Evolutionary conservation across 352 stramenopile genomes (phyloP), one percentile per base, ranked within the genome.

Genomic region (Globisporangium paddicum): DNA sequence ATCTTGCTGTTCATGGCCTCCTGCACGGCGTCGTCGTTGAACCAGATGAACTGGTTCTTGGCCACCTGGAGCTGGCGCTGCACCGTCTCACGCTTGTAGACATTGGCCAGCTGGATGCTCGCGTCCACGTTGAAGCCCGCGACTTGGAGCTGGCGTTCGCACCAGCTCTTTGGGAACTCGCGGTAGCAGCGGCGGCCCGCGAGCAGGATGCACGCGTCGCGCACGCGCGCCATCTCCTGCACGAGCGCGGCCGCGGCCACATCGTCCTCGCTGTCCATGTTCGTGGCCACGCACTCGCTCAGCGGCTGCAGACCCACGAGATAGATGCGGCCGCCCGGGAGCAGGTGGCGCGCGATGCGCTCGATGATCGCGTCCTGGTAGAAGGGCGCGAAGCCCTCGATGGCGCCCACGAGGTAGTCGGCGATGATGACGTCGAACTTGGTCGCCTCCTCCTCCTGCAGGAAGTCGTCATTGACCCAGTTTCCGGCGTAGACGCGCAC

Each of bases 371-470:
- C 66, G 55, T 87, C 77, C 71, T 73, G 55, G 60, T 84, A 92
- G 66, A 96, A 98, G 0, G 92, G 90, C 34, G 77, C 82, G 68
- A 97, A 97, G 19, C 90, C 92, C 62, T 97, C 92, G 55, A 98
- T 93, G 11, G 92, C 89, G 47, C 92, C 92, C 25, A 98, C 77
- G 4, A 98, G 71, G 67, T 98, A 98, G 67, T 98, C 92, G 81
- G 84, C 85, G 45, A 95, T 73, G 61, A 95, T 75, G 49, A 91
- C 82, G 60, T 95, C 84, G 63, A 92, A 93, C 40, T 60, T 55
- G 47, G 68, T 53, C 58, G 79, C 63, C 26, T 73, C 67, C 60
- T 86, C 71, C 18, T 73, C 66, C n/a, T 77, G 50, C n/a, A 92
- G 63, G 59, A 95, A 92, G 21, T 42, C 58, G 14, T 65, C 62